These are phyloP conservation scores for Phlebopus sp. DNA, from an alignment of 1,284 basidiomycete genomes.

Conservation along the genomic window DNA sequence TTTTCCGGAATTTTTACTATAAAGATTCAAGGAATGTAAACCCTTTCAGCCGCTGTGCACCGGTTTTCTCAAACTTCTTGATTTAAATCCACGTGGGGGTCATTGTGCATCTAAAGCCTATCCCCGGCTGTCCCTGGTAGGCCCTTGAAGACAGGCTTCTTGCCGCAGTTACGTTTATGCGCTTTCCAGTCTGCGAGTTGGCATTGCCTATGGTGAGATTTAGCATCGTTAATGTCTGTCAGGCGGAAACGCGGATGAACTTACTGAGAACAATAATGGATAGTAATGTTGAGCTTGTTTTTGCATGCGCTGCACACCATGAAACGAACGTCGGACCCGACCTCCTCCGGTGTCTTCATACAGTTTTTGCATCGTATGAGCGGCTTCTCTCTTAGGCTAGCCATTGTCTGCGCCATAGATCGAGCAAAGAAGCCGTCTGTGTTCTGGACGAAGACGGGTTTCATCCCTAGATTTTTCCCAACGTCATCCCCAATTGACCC, in stretches of 20 bases:
- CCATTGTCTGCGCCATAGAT: not conserved
- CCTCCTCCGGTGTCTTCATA: constrained; percentile 3
- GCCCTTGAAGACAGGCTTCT: constrained; percentile 8
- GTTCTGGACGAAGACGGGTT: constrained; percentile 1
- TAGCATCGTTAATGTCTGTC: too few species aligned
- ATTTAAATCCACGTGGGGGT: not conserved
- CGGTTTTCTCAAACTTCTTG: not conserved
- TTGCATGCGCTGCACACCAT: constrained; percentile 14
- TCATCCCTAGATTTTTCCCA: constrained; percentile 1
- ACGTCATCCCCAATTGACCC: constrained; percentile 3
- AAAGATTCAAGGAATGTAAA: constrained; percentile 1
- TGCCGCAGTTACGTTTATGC: constrained; percentile 11
- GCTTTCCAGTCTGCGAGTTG: constrained; percentile 2
- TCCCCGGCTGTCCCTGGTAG: constrained; percentile 10
- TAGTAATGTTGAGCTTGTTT: constrained; percentile 1
- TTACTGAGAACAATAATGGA: constrained; percentile 11
- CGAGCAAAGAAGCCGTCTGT: not conserved
- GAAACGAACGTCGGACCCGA: constrained; percentile 4
- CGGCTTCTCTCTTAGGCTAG: constrained; percentile 2
- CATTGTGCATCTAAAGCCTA: constrained; percentile 1
- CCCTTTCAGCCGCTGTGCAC: not conserved
- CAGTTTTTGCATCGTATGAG: constrained; percentile 10
- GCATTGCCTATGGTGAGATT: not conserved
- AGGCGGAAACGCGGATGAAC: not conserved
- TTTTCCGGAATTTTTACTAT: not conserved